phyloP scores from a whole-genome alignment of 768 basidiomycete species.

The Neoboletus magnificus region DNA sequence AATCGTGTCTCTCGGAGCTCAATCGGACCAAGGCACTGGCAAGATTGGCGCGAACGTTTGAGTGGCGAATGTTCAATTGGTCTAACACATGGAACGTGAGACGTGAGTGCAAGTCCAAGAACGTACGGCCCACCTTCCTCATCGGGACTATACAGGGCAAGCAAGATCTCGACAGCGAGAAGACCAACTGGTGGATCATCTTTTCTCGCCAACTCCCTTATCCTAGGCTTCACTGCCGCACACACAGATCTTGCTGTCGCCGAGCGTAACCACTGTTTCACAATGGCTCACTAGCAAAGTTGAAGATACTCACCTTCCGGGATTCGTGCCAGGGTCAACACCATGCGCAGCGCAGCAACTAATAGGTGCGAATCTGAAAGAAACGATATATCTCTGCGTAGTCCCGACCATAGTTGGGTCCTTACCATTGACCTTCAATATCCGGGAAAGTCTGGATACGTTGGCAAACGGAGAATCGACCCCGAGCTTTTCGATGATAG shows the following conservation, averaged over 20 bases:
- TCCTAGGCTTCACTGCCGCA: conserved; percentile 8
- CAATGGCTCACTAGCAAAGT: not conserved
- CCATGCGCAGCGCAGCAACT: no score
- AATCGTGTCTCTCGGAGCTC: not conserved
- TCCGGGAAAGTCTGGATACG: conserved; percentile 10
- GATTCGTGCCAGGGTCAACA: no score
- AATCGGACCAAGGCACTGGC: conserved; percentile 13
- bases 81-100: not conserved
- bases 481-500: conserved; percentile 7
- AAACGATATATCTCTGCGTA: not conserved
- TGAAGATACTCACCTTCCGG: conserved; percentile 11
- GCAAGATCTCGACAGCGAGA: conserved; percentile 20
- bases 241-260: no score
- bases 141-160: conserved; percentile 6
- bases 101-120: not conserved
- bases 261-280: not conserved
- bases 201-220: conserved; percentile 15
- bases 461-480: not conserved
- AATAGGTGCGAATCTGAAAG: no score
- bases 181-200: conserved; percentile 9
- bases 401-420: not conserved
- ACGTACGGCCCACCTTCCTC: not conserved
- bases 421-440: conserved; percentile 18
- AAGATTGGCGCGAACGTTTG: conserved; percentile 16
- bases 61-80: conserved; percentile 3